Evolutionary conservation across 2,329 filamentous ascomycete genomes (phyloP).

Genomic region (Trichoderma polysporum): DNA sequence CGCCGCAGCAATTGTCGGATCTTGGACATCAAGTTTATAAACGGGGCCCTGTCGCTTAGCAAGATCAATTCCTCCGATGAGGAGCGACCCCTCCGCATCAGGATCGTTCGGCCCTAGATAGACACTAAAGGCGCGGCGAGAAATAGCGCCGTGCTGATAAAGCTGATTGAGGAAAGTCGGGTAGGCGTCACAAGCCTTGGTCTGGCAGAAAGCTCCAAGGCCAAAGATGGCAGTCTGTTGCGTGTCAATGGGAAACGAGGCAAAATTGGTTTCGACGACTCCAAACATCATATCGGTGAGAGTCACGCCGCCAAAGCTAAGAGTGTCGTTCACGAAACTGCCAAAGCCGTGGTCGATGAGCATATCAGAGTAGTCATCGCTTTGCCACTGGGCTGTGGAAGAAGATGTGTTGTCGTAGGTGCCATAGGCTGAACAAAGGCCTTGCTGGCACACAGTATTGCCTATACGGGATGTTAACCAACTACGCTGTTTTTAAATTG

Average conservation of each 20-base stretch:
- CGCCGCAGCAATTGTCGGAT: not conserved
- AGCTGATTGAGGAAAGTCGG: slow-evolving; percentile 20
- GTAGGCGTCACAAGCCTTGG: slow-evolving; percentile 8
- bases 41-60: slow-evolving; percentile 20
- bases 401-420: slow-evolving; percentile 23
- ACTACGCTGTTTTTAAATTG: not conserved
- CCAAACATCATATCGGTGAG: slow-evolving; percentile 20
- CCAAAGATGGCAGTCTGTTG: slow-evolving; percentile 22
- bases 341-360: slow-evolving; percentile 21
- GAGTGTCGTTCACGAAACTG: slow-evolving; percentile 21
- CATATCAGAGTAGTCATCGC: slow-evolving; percentile 15
- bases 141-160: slow-evolving; percentile 14
- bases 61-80: slow-evolving; percentile 21
- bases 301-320: slow-evolving; percentile 7
- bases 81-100: slow-evolving; percentile 1
- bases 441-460: slow-evolving; percentile 19
- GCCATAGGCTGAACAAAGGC: slow-evolving; percentile 18
- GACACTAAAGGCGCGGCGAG: slow-evolving; percentile 21
- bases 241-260: not conserved
- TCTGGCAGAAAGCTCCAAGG: slow-evolving; percentile 19
- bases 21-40: slow-evolving; percentile 13
- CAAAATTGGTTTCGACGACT: slow-evolving; percentile 8
- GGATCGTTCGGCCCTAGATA: slow-evolving; percentile 20
- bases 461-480: not conserved
- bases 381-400: slow-evolving; percentile 13